These are phyloP conservation scores for Mediolabrus comicus DNA, from an alignment of 108 stramenopile species.

Conservation along the genomic window DNA sequence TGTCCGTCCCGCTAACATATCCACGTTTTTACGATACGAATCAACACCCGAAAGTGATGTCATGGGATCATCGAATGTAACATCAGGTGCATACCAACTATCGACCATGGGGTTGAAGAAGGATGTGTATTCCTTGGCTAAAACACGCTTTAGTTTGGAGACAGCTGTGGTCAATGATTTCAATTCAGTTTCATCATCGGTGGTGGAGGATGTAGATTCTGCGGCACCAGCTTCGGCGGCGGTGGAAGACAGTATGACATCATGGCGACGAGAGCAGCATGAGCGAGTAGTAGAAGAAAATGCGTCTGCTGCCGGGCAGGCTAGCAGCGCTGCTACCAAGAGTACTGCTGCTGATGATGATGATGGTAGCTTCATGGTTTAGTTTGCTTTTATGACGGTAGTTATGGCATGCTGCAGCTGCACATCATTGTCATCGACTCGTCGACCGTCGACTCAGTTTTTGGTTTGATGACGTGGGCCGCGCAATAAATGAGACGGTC, in stretches of 20 bases:
- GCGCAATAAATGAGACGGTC: too few species aligned
- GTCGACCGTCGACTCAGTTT: too few species aligned
- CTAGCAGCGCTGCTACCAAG: too few species aligned
- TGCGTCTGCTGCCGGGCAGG: background rate
- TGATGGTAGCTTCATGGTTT: too few species aligned
- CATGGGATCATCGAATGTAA: constrained; percentile 88
- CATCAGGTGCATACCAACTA: constrained; percentile 75
- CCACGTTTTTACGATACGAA: constrained; percentile 87
- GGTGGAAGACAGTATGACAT: background rate
- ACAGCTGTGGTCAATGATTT: constrained; percentile 25
- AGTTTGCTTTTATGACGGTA: too few species aligned
- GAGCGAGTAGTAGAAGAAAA: background rate
- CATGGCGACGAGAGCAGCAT: background rate
- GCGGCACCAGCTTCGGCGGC: background rate
- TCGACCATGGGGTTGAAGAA: constrained; percentile 92
- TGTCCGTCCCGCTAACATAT: constrained; percentile 90
- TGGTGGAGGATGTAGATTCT: background rate
- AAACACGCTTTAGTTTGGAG: constrained; percentile 62
- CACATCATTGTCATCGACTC: too few species aligned
- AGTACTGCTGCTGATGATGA: too few species aligned
- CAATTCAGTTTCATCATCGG: background rate
- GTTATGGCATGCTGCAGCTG: too few species aligned
- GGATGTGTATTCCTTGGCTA: constrained; percentile 84
- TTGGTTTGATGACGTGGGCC: too few species aligned
- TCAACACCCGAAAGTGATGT: constrained; percentile 81